These are phyloP conservation scores for Pochonia chlamydosporia DNA, from an alignment of 2,329 filamentous ascomycete genomes.

Conservation along the genomic window DNA sequence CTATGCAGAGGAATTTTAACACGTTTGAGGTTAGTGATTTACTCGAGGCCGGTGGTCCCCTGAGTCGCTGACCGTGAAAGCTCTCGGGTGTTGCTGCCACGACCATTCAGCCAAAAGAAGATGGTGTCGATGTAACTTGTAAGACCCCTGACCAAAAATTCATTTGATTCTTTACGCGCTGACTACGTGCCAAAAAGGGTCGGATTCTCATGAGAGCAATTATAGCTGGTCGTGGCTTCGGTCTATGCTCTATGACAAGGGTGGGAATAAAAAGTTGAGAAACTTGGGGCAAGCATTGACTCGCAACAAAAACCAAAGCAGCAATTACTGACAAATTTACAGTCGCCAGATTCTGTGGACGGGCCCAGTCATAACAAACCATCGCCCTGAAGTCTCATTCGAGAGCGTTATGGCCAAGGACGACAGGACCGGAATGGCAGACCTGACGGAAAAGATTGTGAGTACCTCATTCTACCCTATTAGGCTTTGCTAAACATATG, in stretches of 20 bases:
- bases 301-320: neutral
- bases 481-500: neutral
- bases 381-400: constrained; percentile 56
- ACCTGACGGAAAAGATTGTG: constrained; percentile 62
- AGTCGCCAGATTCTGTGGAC: constrained; percentile 18
- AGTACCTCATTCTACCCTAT: constrained; percentile 16
- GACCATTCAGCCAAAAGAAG: constrained; percentile 18
- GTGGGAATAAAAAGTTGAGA: constrained; percentile 30
- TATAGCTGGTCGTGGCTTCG: constrained; percentile 55
- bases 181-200: constrained; percentile 44
- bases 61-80: constrained; percentile 16
- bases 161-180: neutral
- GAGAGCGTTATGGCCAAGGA: constrained; percentile 49
- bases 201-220: constrained; percentile 61
- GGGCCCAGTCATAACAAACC: constrained; percentile 24
- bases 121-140: constrained; percentile 30
- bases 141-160: constrained; percentile 3
- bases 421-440: constrained; percentile 46
- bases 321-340: neutral
- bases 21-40: constrained; percentile 29
- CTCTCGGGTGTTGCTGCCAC: constrained; percentile 24
- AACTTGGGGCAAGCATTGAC: constrained; percentile 6
- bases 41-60: neutral
- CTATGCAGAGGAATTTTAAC: constrained; percentile 35
- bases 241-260: constrained; percentile 6